phyloP scores from a whole-genome alignment of 108 stramenopile species.

The Cyclostephanos invisitatus region DNA sequence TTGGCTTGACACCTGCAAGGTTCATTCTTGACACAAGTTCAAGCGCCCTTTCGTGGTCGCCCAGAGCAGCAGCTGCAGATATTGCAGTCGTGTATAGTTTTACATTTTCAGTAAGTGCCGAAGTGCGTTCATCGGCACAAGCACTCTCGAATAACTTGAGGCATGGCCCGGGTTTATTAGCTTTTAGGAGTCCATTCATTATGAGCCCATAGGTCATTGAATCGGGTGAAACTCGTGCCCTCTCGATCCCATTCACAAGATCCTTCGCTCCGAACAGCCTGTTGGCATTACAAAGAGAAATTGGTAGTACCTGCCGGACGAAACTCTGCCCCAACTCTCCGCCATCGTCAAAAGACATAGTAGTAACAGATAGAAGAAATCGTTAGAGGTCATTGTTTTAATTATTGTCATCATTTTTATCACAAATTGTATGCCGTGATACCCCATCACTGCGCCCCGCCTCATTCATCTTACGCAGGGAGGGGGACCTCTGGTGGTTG shows the following conservation, averaged over 20 bases:
- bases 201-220: conserved; percentile 82
- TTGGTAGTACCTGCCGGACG: too few species aligned
- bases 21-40: conserved; percentile 82
- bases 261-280: conserved; percentile 68
- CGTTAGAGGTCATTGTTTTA: too few species aligned
- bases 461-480: too few species aligned
- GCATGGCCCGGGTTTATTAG: conserved; percentile 72
- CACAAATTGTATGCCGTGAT: too few species aligned
- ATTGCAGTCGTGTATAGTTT: conserved; percentile 90
- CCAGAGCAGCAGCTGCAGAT: conserved; percentile 73
- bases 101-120: conserved; percentile 75
- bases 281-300: conserved; percentile 62
- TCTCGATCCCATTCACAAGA: conserved; percentile 78
- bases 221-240: conserved; percentile 66
- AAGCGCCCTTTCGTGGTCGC: conserved; percentile 76
- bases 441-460: too few species aligned
- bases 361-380: too few species aligned
- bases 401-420: too few species aligned
- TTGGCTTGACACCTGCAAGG: conserved; percentile 78
- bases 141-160: conserved; percentile 85
- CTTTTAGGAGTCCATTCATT: conserved; percentile 77
- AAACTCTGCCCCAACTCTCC: too few species aligned
- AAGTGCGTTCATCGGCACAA: conserved; percentile 59
- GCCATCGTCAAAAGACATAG: too few species aligned
- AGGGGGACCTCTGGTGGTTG: too few species aligned